phyloP scores from a whole-genome alignment of 2,329 filamentous ascomycete species.

The Fusarium sp. region DNA sequence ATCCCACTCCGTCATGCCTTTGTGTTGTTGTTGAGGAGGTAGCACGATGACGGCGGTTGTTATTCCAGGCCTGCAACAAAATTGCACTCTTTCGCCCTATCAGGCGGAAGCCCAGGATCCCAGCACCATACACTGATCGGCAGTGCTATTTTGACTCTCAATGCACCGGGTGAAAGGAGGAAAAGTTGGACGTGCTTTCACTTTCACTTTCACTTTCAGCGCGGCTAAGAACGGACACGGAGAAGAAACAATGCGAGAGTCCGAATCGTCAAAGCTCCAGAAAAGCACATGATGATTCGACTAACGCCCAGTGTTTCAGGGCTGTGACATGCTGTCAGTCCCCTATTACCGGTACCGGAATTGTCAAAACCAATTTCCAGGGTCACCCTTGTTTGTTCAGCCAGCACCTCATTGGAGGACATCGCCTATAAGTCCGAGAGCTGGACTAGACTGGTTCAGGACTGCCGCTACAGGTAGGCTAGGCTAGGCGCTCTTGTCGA shows the following conservation, averaged over 20 bases:
- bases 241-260: background rate
- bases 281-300: constrained; percentile 27
- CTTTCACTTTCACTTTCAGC: background rate
- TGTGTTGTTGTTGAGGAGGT: constrained; percentile 3
- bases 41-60: constrained; percentile 11
- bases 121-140: constrained; percentile 6
- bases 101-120: constrained; percentile 3
- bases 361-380: constrained; percentile 29
- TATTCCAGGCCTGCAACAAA: constrained; percentile 36
- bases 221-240: background rate
- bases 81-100: constrained; percentile 4
- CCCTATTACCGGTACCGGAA: constrained; percentile 34
- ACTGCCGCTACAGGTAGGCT: constrained; percentile 31
- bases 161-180: constrained; percentile 5
- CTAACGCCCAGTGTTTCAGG: constrained; percentile 41
- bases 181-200: background rate
- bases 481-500: constrained; percentile 38
- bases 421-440: constrained; percentile 13
- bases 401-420: constrained; percentile 21
- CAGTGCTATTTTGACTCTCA: background rate
- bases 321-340: constrained; percentile 24
- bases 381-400: constrained; percentile 26
- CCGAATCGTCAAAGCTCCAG: constrained; percentile 12
- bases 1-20: background rate
- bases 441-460: constrained; percentile 11